Conservation (phyloP, 768 basidiomycete genomes). For the Boletus insuetus region DNA sequence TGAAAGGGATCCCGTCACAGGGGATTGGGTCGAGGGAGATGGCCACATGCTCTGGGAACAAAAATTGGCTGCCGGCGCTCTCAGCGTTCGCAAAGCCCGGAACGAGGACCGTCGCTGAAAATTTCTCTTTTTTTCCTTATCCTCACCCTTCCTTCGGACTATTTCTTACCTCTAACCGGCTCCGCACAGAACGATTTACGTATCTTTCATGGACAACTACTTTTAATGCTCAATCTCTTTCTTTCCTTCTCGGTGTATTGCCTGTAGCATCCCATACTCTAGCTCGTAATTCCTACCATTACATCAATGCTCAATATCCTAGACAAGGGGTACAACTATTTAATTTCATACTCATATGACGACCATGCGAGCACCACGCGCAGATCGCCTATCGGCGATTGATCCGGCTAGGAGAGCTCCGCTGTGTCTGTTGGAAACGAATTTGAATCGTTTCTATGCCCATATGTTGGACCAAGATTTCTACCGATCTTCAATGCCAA, state of each 20-base stretch:
- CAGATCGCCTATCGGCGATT: constrained; percentile 12
- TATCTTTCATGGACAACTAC: constrained; percentile 21
- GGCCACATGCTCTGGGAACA: constrained; percentile 63
- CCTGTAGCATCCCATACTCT: constrained; percentile 18
- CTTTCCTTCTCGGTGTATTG: constrained; percentile 16
- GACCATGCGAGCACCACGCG: constrained; percentile 8
- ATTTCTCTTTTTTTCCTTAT: background rate
- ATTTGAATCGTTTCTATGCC: constrained; percentile 23
- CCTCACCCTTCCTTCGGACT: background rate
- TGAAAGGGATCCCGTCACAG: constrained; percentile 62
- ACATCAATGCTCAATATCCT: constrained; percentile 15
- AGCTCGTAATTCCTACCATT: constrained; percentile 25
- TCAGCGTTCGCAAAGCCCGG: constrained; percentile 35
- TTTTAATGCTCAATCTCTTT: constrained; percentile 16
- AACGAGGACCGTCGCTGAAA: constrained; percentile 39
- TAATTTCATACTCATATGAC: constrained; percentile 8
- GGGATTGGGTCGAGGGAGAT: constrained; percentile 68
- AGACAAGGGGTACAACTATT: constrained; percentile 15
- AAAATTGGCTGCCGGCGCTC: constrained; percentile 40
- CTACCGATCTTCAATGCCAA: constrained; percentile 16
- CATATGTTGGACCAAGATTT: background rate
- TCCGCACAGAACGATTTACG: constrained; percentile 23
- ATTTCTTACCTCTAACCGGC: constrained; percentile 9
- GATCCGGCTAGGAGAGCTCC: constrained; percentile 15
- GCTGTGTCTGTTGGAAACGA: constrained; percentile 7